Percentiles rank a stretch among this genome's conserved stretches.
These are phyloP conservation scores for Globisporangium takayamanum DNA, from an alignment of 352 stramenopile species.

Conservation along the genomic window DNA sequence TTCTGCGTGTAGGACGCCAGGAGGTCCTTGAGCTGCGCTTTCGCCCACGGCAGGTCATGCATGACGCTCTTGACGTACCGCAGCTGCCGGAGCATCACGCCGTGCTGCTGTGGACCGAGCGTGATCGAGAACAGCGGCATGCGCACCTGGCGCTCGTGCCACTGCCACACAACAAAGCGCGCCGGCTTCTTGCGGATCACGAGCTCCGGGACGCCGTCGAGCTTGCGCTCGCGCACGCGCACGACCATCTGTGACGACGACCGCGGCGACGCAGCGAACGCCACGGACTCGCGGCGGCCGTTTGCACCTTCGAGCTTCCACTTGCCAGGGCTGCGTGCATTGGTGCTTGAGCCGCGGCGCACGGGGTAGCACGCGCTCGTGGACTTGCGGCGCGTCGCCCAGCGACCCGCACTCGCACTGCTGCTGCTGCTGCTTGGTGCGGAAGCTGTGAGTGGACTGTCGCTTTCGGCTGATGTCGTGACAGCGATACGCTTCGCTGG, in stretches of 20 bases:
- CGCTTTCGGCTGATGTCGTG: not conserved
- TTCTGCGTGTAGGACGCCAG: slow-evolving; percentile 70
- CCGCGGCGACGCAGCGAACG: slow-evolving; percentile 8
- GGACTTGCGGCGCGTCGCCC: slow-evolving; percentile 42
- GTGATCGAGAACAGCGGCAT: slow-evolving; percentile 38
- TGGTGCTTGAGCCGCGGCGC: not conserved
- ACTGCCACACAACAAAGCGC: slow-evolving; percentile 51
- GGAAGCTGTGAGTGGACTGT: not conserved
- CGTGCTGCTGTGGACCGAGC: slow-evolving; percentile 67
- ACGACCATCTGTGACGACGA: slow-evolving; percentile 51
- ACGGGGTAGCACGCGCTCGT: slow-evolving; percentile 31
- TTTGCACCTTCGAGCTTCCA: slow-evolving; percentile 1
- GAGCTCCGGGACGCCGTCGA: slow-evolving; percentile 46
- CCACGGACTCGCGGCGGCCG: slow-evolving; percentile 7
- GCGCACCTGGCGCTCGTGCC: slow-evolving; percentile 47
- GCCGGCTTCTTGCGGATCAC: slow-evolving; percentile 55
- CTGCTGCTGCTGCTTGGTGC: not conserved
- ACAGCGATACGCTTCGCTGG: slow-evolving; percentile 28
- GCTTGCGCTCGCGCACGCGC: slow-evolving; percentile 39
- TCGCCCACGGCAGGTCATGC: slow-evolving; percentile 80
- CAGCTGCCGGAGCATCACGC: slow-evolving; percentile 73
- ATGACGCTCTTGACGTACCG: slow-evolving; percentile 82
- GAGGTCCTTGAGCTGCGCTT: slow-evolving; percentile 56
- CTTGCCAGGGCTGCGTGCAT: slow-evolving; percentile 8
- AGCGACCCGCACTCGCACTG: slow-evolving; percentile 12